These are phyloP conservation scores for Taphrina populina DNA, from an alignment of 1,139 yeast species.

Conservation along the genomic window DNA sequence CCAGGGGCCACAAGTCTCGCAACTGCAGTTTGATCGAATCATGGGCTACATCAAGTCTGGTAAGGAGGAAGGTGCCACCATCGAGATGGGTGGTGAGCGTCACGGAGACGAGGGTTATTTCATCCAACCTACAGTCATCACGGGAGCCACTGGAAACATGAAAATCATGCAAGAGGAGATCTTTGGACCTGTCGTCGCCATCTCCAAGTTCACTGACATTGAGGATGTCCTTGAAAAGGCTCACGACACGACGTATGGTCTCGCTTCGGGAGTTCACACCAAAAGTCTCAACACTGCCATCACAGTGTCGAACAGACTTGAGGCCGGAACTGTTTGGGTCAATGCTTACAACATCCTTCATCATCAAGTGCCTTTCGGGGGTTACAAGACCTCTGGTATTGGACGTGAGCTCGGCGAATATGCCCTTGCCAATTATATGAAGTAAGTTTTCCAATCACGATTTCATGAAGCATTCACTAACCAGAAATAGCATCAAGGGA, in stretches of 20 bases:
- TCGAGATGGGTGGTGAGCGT: slow-evolving; percentile 77
- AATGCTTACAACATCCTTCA: slow-evolving; percentile 82
- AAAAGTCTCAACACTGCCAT: slow-evolving; percentile 58
- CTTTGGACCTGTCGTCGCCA: slow-evolving; percentile 80
- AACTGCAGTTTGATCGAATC: slow-evolving; percentile 71
- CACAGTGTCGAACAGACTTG: slow-evolving; percentile 63
- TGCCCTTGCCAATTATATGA: slow-evolving; percentile 77
- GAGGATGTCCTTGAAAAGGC: slow-evolving; percentile 72
- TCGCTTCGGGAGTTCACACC: slow-evolving; percentile 85
- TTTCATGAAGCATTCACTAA: slow-evolving; percentile 8
- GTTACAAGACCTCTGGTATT: slow-evolving; percentile 81
- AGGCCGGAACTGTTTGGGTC: slow-evolving; percentile 83
- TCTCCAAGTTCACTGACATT: slow-evolving; percentile 66
- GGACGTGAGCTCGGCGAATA: slow-evolving; percentile 91
- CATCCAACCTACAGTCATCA: slow-evolving; percentile 74
- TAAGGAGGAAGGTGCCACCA: slow-evolving; percentile 69
- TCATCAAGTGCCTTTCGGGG: slow-evolving; percentile 75
- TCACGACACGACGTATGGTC: slow-evolving; percentile 73
- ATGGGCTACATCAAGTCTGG: slow-evolving; percentile 71
- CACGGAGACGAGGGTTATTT: slow-evolving; percentile 65
- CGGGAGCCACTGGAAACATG: slow-evolving; percentile 66
- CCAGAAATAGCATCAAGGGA: slow-evolving; percentile 62
- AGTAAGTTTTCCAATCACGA: neutral
- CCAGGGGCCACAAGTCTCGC: slow-evolving; percentile 87
- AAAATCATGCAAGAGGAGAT: slow-evolving; percentile 76